Evolutionary conservation across 306 rosid species (phyloP).

Genomic region (Ziziphus jujuba): DNA sequence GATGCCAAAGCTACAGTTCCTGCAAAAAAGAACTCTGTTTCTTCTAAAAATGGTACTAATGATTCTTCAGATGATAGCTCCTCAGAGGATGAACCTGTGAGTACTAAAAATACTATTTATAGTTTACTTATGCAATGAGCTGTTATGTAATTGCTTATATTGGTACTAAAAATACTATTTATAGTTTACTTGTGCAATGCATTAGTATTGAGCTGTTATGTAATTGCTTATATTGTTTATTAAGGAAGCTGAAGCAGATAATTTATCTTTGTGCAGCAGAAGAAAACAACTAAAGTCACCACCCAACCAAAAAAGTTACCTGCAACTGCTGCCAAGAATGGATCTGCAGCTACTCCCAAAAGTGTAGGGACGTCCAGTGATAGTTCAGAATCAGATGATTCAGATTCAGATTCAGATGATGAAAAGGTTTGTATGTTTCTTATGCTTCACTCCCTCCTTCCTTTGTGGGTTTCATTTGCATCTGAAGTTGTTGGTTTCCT

Average conservation of each 20-base stretch:
- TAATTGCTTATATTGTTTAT: not conserved
- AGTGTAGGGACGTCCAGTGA: conserved; percentile 35
- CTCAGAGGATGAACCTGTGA: conserved; percentile 31
- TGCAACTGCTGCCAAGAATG: conserved; percentile 27
- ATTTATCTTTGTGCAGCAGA: not conserved
- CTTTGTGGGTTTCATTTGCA: not conserved
- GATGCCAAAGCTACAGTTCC: not conserved
- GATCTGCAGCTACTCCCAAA: conserved; percentile 13
- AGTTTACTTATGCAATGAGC: no score
- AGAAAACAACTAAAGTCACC: conserved; percentile 14
- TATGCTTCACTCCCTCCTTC: no score
- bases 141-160: no score
- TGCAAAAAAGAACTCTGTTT: not conserved
- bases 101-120: not conserved
- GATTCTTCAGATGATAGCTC: conserved; percentile 12
- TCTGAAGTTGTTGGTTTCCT: no score
- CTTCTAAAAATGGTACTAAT: conserved; percentile 6
- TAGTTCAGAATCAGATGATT: conserved; percentile 50
- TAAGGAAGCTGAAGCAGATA: not conserved
- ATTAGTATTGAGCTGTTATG: no score
- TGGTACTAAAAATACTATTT: no score
- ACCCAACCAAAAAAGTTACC: conserved; percentile 29
- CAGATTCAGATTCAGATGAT: conserved; percentile 43
- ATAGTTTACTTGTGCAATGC: no score
- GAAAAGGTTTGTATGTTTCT: not conserved